These are phyloP conservation scores for Trichoderma koningiopsis DNA, from an alignment of 2,329 filamentous ascomycete genomes.

Conservation along the genomic window DNA sequence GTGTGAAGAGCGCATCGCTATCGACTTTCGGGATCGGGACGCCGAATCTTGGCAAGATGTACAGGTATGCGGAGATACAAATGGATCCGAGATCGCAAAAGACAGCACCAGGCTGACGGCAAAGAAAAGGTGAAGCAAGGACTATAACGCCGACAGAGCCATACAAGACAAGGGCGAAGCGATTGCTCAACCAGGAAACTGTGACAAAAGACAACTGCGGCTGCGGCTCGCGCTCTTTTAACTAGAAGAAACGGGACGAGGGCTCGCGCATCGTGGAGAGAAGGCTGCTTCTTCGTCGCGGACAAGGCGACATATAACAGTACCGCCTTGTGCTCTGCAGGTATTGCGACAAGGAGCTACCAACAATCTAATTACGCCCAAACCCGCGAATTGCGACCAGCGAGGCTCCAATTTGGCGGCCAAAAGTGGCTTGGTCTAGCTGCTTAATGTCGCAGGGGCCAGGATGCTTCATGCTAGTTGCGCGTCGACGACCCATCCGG, in stretches of 20 bases:
- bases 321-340: neutral
- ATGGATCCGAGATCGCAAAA: conserved; percentile 2
- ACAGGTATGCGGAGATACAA: conserved; percentile 15
- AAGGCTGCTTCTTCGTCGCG: conserved; percentile 12
- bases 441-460: conserved; percentile 25
- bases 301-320: conserved; percentile 18
- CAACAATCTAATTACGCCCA: conserved; percentile 22
- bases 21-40: neutral
- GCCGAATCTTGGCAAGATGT: conserved; percentile 17
- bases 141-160: conserved; percentile 21
- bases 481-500: conserved; percentile 21
- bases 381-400: conserved; percentile 25
- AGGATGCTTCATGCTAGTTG: conserved; percentile 21
- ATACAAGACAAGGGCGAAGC: conserved; percentile 11
- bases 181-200: conserved; percentile 1
- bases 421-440: conserved; percentile 19
- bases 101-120: conserved; percentile 22
- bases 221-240: conserved; percentile 16
- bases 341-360: conserved; percentile 25
- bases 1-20: conserved; percentile 30
- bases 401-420: conserved; percentile 15
- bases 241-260: conserved; percentile 9
- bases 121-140: neutral
- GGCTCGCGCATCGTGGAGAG: conserved; percentile 22
- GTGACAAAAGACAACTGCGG: conserved; percentile 10